phyloP scores from a whole-genome alignment of 179 eudicot species.

The Amaranthus tricolor region DNA sequence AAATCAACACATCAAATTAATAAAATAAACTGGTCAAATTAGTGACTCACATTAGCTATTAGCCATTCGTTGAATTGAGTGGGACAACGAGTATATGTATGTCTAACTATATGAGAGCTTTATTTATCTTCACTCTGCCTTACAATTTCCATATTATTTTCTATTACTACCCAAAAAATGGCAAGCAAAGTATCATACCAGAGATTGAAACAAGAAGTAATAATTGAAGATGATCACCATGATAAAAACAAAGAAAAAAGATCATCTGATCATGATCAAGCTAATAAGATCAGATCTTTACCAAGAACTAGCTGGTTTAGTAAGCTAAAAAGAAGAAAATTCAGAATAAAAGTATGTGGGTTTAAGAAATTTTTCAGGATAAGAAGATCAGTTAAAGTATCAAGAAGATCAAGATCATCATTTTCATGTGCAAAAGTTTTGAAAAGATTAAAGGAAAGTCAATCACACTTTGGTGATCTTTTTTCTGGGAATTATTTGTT shows the following conservation, averaged over 20 bases:
- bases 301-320: conserved; percentile 30
- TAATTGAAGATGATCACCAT: conserved; percentile 22
- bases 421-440: conserved; percentile 45
- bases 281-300: conserved; percentile 22
- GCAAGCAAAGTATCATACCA: conserved; percentile 44
- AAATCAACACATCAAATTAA: no score
- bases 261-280: neutral
- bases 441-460: conserved; percentile 68
- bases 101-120: neutral
- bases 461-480: conserved; percentile 71
- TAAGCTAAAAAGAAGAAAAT: conserved; percentile 32
- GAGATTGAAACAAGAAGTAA: conserved; percentile 43
- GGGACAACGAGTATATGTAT: no score
- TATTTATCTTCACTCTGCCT: neutral
- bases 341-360: conserved; percentile 48
- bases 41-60: no score
- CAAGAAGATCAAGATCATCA: conserved; percentile 24
- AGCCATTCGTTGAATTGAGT: no score
- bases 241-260: conserved; percentile 6
- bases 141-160: neutral
- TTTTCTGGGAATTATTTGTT: conserved; percentile 83
- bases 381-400: conserved; percentile 33
- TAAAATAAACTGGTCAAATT: no score
- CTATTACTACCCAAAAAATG: conserved; percentile 15
- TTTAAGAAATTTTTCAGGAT: conserved; percentile 45